Percentiles rank a stretch among this genome's conserved stretches.
These are phyloP conservation scores for Metschnikowia corniflorae DNA, from an alignment of 805 yeast species.

Conservation along the genomic window DNA sequence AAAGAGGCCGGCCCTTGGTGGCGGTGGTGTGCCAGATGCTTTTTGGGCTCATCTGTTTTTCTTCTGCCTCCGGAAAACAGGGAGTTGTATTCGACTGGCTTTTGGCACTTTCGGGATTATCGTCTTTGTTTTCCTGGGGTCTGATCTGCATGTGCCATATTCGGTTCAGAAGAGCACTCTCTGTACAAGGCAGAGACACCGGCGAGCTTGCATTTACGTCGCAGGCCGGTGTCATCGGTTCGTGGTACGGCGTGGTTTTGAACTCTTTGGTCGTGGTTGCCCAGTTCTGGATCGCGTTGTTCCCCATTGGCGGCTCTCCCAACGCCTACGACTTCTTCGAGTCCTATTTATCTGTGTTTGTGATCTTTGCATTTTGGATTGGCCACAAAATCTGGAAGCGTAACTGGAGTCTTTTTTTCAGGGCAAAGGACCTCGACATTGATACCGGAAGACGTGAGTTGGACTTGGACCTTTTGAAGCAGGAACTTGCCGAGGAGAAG, in stretches of 20 bases:
- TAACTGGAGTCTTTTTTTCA: constrained; percentile 30
- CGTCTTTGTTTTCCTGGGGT: constrained; percentile 28
- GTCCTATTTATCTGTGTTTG: constrained; percentile 61
- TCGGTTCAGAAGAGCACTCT: constrained; percentile 25
- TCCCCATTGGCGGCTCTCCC: constrained; percentile 45
- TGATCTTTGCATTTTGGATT: constrained; percentile 53
- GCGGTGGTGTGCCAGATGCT: constrained; percentile 31
- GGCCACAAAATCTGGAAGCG: constrained; percentile 54
- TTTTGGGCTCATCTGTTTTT: constrained; percentile 60
- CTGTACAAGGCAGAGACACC: constrained; percentile 21
- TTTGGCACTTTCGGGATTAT: constrained; percentile 25
- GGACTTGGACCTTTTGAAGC: constrained; percentile 37
- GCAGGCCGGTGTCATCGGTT: constrained; percentile 51
- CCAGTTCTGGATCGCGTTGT: constrained; percentile 65
- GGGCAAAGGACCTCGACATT: constrained; percentile 32
- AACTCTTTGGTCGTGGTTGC: constrained; percentile 51
- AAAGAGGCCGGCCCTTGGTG: constrained; percentile 40
- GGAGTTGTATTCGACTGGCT: constrained; percentile 25
- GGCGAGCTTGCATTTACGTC: constrained; percentile 52
- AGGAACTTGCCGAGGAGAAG: constrained; percentile 53
- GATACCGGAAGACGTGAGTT: constrained; percentile 39
- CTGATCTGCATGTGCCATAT: constrained; percentile 26
- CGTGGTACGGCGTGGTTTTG: constrained; percentile 47
- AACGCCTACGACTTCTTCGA: constrained; percentile 48
- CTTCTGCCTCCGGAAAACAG: constrained; percentile 40